Conservation (phyloP, 352 stramenopile genomes). For the Chrysophaeum taylorii region DNA sequence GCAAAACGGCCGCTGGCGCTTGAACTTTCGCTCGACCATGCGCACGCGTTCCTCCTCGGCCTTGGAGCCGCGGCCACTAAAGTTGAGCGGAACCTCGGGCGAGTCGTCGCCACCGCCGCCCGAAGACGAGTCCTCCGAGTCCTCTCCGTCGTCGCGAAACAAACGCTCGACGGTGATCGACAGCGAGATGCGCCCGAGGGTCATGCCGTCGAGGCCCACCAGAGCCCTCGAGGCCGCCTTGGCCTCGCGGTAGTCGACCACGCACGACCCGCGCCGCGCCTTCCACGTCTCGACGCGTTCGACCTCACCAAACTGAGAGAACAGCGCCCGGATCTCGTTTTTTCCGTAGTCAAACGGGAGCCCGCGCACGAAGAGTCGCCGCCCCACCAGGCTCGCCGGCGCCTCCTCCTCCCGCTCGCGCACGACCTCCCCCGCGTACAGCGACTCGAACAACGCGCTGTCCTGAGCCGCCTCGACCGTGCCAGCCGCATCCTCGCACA, state of each 20-base stretch:
- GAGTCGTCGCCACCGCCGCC: neutral
- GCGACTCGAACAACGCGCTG: no score
- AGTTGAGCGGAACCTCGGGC: neutral
- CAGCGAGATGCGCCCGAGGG: neutral
- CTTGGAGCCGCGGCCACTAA: neutral
- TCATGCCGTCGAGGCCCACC: neutral
- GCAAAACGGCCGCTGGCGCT: neutral
- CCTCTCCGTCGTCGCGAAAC: neutral
- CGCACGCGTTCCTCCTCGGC: neutral
- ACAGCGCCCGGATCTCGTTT: no score
- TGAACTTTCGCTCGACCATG: neutral
- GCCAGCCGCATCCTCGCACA: no score
- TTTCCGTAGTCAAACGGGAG: no score
- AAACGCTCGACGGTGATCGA: neutral
- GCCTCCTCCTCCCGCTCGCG: no score
- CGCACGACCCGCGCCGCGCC: neutral
- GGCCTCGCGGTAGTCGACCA: neutral
- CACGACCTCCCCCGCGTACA: no score
- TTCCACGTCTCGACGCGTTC: conserved; percentile 4
- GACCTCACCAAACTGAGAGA: neutral
- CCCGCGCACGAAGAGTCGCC: no score
- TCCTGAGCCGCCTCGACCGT: no score
- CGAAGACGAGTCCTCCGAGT: neutral
- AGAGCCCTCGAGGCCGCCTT: neutral
- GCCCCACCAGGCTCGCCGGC: no score